Base-by-base conservation (phyloP, 805 yeast genomes). In the Metschnikowia anglica region DNA sequence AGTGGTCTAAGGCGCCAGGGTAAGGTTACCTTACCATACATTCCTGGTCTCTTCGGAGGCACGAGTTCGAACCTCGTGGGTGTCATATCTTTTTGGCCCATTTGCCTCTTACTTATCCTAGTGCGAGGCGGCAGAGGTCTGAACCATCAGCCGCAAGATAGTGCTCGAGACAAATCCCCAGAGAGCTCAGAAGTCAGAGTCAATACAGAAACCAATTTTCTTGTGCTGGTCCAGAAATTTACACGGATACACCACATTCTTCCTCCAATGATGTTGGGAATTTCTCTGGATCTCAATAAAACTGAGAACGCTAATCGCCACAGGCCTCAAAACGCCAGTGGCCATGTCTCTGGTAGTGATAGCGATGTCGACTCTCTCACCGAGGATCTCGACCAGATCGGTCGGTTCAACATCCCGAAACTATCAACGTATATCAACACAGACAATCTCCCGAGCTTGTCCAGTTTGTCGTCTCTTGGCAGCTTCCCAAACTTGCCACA, bases 351-450 rank as follows among this genome's bases (percentile, higher is more conserved):
- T 11, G 33, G 36, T 27, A 43, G 48, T 35, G 46, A 43, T 36
- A 51, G 53, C 32, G 55, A 49, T 10, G 27, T 41, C 36, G 55
- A 48, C 52, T 71, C 76, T 0, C 49, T 78, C 25, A 66, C 77
- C 0, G 65, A 62, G 17, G 77, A 77, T 8, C 58, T 80, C 37
- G 79, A 80, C 40, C 74, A 68, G 46, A 74, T 80, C 13, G 85
- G 85, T 0, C 54, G 66, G 23, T 57, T 68, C 42, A 70, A 70
- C 39, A 42, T 70, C 30, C 51, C 54, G 6, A 36, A 31, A 13
- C 16, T 49, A 21, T 39, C 49, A 17, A 24, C 38, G 10, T 50
- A 48, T 34, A 17, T 45, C 9, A 46, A 35, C 42, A 41, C 42
- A 16, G 54, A 51, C 12, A 43, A 23, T 25, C 43, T 52, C n/a